Evolutionary conservation across 306 rosid genomes (phyloP).

Genomic region (Cucurbita moschata): DNA sequence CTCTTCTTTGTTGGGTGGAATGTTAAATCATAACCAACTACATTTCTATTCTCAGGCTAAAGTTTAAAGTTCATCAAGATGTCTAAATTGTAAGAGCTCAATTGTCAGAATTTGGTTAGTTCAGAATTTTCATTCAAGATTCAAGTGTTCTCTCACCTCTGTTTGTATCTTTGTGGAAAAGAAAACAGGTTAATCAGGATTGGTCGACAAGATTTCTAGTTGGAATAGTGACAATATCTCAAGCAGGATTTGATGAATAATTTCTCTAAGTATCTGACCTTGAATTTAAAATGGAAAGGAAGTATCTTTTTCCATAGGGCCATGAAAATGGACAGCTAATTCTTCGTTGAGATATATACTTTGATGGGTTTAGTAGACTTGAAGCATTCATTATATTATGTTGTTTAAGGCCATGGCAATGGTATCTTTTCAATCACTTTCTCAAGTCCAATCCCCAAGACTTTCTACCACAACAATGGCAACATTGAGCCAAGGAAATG

Average conservation of each 20-base stretch:
- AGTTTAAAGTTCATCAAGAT: not conserved
- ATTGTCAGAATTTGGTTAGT: not conserved
- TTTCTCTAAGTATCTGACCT: not conserved
- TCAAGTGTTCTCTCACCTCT: not conserved
- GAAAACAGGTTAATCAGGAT: not conserved
- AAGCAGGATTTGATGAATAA: not conserved
- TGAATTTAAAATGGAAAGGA: not conserved
- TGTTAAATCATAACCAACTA: conserved; percentile 2
- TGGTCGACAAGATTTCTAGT: not conserved
- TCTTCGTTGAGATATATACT: not conserved
- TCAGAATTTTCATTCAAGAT: not conserved
- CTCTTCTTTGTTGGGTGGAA: not conserved
- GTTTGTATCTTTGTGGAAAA: not conserved
- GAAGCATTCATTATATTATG: conserved; percentile 3
- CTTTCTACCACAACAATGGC: not conserved
- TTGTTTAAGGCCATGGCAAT: not conserved
- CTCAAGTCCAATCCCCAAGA: not conserved
- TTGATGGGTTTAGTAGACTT: not conserved
- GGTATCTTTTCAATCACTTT: not conserved
- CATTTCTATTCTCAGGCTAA: not conserved
- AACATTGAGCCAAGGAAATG: not conserved
- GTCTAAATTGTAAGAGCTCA: not conserved
- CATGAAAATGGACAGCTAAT: not conserved
- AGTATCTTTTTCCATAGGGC: not conserved
- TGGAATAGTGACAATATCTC: not conserved